These are phyloP conservation scores for Spencermartinsiella ligniputridi DNA, from an alignment of 1,139 yeast species.

Conservation along the genomic window DNA sequence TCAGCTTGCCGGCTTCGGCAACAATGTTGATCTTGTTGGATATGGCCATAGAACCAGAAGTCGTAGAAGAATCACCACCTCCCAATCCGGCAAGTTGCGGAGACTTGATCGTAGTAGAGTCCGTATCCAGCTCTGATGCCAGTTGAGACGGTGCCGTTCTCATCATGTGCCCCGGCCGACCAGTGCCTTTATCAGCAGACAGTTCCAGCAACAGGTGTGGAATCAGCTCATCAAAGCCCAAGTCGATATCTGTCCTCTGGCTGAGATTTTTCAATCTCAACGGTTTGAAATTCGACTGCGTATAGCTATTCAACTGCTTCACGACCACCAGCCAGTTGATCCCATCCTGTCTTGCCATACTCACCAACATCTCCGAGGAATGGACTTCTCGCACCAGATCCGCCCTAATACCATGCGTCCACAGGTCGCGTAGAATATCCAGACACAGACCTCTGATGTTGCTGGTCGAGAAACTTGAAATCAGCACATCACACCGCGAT, in stretches of 20 bases:
- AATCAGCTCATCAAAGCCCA: conserved; percentile 62
- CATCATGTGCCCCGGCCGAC: background rate
- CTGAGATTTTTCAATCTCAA: conserved; percentile 62
- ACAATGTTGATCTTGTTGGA: conserved; percentile 27
- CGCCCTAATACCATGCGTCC: conserved; percentile 69
- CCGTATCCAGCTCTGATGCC: background rate
- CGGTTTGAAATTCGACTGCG: conserved; percentile 55
- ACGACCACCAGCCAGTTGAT: conserved; percentile 71
- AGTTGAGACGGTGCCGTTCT: background rate
- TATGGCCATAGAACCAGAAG: background rate
- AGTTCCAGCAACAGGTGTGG: conserved; percentile 46
- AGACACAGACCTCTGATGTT: conserved; percentile 52
- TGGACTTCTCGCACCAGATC: conserved; percentile 52
- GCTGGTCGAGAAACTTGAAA: conserved; percentile 57
- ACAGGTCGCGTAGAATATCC: conserved; percentile 56
- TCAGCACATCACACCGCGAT: conserved; percentile 71
- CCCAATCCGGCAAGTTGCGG: background rate
- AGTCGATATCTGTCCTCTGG: conserved; percentile 60
- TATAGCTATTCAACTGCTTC: conserved; percentile 46
- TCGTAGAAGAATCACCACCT: background rate
- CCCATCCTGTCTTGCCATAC: conserved; percentile 63
- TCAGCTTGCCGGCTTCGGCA: conserved; percentile 51
- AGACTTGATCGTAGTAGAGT: background rate
- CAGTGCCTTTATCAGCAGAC: background rate
- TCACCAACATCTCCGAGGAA: conserved; percentile 64